A percentile compares a stretch with the other conserved stretches of the same genome.
Conservation (phyloP, 2,329 filamentous ascomycete species). For the Fusarium proliferatum region DNA sequence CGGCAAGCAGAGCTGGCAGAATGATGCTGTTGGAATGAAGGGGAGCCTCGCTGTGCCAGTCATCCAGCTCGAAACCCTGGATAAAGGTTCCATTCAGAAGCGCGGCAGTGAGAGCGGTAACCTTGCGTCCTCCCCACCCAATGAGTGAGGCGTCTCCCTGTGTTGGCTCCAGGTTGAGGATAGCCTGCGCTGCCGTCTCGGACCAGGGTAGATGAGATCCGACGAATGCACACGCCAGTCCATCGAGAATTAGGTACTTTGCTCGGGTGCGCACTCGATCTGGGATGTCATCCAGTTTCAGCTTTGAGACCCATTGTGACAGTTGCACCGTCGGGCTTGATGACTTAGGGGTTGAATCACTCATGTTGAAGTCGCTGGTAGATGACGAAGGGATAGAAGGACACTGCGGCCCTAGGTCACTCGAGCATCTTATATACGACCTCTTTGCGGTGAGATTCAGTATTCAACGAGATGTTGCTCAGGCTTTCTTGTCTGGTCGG, state of each 20-base stretch:
- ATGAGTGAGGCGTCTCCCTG: background rate
- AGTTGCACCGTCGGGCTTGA: background rate
- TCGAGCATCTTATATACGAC: background rate
- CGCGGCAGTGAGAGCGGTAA: background rate
- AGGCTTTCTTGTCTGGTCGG: background rate
- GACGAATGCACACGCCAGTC: background rate
- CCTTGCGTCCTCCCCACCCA: slow-evolving; percentile 1
- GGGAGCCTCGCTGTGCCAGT: slow-evolving; percentile 7
- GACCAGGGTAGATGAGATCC: slow-evolving; percentile 8
- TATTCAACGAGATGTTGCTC: background rate
- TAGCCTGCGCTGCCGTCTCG: background rate
- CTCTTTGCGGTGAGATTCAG: background rate
- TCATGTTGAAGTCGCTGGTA: background rate
- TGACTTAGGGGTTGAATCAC: background rate
- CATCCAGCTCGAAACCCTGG: slow-evolving; percentile 8
- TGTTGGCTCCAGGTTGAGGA: background rate
- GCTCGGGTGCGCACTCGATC: background rate
- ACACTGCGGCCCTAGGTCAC: too few species aligned
- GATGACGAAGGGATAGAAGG: background rate
- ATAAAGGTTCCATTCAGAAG: slow-evolving; percentile 9
- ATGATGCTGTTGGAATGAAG: slow-evolving; percentile 7
- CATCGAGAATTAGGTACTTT: slow-evolving; percentile 5
- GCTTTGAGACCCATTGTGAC: slow-evolving; percentile 2
- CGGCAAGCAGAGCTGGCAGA: background rate
- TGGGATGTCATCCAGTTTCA: background rate